phyloP scores from a whole-genome alignment of 768 basidiomycete genomes.

The Pleurotus salmoneostramineus region DNA sequence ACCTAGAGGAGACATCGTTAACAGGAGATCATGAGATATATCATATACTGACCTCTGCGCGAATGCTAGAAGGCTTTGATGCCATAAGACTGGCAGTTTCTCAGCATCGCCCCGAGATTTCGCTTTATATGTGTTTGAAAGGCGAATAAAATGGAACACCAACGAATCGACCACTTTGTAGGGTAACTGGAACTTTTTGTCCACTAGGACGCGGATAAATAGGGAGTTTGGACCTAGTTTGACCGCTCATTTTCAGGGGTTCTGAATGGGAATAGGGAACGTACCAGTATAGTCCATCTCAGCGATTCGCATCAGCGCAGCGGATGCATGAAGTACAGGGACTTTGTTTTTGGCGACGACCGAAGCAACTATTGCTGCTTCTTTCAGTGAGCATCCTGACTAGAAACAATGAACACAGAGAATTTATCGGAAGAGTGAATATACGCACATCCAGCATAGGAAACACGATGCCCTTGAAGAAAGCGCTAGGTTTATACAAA shows the following conservation, averaged over 20 bases:
- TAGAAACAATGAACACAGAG: slow-evolving; percentile 13
- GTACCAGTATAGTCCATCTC: slow-evolving; percentile 94
- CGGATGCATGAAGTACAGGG: slow-evolving; percentile 95
- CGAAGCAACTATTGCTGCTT: slow-evolving; percentile 92
- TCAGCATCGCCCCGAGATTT: slow-evolving; percentile 65
- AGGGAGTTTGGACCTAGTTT: slow-evolving; percentile 81
- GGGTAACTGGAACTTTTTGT: slow-evolving; percentile 97
- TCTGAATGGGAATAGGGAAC: not conserved
- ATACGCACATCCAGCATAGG: slow-evolving; percentile 83
- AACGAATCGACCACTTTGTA: slow-evolving; percentile 97
- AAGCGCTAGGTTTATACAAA: slow-evolving; percentile 94
- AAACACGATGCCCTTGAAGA: slow-evolving; percentile 97
- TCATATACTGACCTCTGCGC: slow-evolving; percentile 65
- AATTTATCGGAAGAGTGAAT: not conserved
- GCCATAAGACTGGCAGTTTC: slow-evolving; percentile 95
- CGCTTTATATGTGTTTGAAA: slow-evolving; percentile 87
- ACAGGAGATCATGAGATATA: not conserved
- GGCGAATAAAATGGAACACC: slow-evolving; percentile 96
- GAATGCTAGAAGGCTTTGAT: slow-evolving; percentile 94
- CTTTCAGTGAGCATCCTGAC: slow-evolving; percentile 85
- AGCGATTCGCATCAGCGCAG: slow-evolving; percentile 88
- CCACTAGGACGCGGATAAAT: slow-evolving; percentile 93
- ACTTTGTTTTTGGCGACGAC: slow-evolving; percentile 88
- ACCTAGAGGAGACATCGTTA: slow-evolving; percentile 43
- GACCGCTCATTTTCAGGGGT: slow-evolving; percentile 12